Evolutionary conservation across 805 yeast genomes (phyloP).

Genomic region (Pichia occidentalis): DNA sequence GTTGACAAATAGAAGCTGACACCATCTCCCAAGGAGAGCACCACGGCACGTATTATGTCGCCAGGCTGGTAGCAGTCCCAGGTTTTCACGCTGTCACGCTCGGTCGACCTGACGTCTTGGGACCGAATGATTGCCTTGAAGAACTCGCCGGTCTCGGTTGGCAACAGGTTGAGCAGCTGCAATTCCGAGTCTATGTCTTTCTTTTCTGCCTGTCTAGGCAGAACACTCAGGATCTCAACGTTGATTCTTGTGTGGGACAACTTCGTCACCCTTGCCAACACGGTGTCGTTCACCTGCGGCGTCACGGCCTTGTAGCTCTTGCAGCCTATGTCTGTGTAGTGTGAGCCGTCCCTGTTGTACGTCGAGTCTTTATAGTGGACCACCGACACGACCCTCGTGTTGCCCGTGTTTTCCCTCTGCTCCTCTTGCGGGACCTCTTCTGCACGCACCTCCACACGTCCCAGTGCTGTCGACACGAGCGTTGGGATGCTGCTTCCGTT

Average conservation of each 20-base stretch:
- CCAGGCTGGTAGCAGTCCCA: conserved; percentile 83
- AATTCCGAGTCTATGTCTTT: conserved; percentile 4
- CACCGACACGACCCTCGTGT: conserved; percentile 16
- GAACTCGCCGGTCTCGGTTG: conserved; percentile 76
- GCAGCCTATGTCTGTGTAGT: conserved; percentile 3
- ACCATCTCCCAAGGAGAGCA: conserved; percentile 91
- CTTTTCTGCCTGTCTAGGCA: neutral
- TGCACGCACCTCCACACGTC: conserved; percentile 36
- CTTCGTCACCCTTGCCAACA: conserved; percentile 66
- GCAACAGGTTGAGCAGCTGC: conserved; percentile 32
- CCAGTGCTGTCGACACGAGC: conserved; percentile 55
- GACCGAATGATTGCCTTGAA: conserved; percentile 80
- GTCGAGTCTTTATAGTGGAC: conserved; percentile 22
- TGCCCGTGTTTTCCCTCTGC: neutral
- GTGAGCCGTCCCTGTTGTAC: conserved; percentile 1
- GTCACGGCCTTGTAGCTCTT: conserved; percentile 33
- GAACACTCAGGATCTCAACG: conserved; percentile 56
- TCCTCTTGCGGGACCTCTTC: conserved; percentile 14
- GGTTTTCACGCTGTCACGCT: conserved; percentile 78
- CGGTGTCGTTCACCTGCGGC: conserved; percentile 82
- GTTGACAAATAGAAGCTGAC: conserved; percentile 83
- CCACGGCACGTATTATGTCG: conserved; percentile 79
- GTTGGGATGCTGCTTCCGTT: conserved; percentile 34
- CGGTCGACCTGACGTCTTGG: conserved; percentile 87
- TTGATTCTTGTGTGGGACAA: conserved; percentile 63